phyloP scores from a whole-genome alignment of 2,329 filamentous ascomycete species.

The Stachybotrys chlorohalonatus region DNA sequence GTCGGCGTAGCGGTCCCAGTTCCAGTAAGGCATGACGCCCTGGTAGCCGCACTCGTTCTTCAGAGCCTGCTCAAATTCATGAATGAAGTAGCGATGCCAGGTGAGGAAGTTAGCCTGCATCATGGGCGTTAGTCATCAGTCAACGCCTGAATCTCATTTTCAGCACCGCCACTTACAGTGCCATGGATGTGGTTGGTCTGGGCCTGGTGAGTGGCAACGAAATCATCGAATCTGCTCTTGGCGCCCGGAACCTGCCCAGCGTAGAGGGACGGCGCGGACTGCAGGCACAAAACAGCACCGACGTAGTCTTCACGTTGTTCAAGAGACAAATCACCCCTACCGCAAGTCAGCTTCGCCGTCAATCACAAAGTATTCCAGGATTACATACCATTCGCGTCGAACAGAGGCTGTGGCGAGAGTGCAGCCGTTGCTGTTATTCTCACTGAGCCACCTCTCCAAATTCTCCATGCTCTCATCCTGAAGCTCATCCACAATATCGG shows the following conservation, averaged over 20 bases:
- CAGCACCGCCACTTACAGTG: not conserved
- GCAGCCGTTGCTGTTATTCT: conserved; percentile 4
- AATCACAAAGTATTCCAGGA: not conserved
- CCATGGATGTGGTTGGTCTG: not conserved
- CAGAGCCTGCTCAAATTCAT: not conserved
- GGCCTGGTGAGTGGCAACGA: not conserved
- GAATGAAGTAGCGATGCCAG: conserved; percentile 1
- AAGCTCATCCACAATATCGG: conserved; percentile 7
- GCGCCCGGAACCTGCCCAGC: not conserved
- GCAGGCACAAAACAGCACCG: not conserved
- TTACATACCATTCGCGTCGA: not conserved
- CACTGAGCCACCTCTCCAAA: conserved; percentile 4
- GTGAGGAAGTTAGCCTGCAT: conserved; percentile 1
- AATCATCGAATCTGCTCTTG: not conserved
- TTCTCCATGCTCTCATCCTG: conserved; percentile 5
- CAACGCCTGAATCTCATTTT: not conserved
- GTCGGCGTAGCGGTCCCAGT: conserved; percentile 1
- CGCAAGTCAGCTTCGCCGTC: not conserved
- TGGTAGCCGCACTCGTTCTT: not conserved
- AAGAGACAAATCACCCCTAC: not conserved
- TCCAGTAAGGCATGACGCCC: conserved; percentile 1
- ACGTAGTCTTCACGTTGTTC: not conserved
- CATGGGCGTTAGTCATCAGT: not conserved
- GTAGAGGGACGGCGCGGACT: not conserved
- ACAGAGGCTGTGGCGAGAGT: conserved; percentile 6